A percentile compares a stretch with the other conserved stretches of the same genome.
phyloP scores from a whole-genome alignment of 176 grass and related monocot species.

The Bothriochloa decipiens region DNA sequence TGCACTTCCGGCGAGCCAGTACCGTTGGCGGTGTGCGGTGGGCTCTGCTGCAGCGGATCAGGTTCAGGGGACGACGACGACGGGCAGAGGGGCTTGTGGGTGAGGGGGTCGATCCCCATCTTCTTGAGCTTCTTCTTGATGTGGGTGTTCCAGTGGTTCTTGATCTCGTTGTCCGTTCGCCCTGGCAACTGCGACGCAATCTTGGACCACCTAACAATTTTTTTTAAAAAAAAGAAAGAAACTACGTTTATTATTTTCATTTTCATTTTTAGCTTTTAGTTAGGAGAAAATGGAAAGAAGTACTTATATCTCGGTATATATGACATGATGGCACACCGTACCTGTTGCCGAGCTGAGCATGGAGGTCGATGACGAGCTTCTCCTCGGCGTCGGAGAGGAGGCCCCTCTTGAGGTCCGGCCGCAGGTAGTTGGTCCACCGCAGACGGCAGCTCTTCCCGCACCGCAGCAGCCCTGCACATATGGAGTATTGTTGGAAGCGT shows the following conservation, averaged over 20 bases:
- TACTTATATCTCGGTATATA: too few relatives aligned
- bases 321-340: too few relatives aligned
- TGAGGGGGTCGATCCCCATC: slow-evolving; percentile 79
- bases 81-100: slow-evolving; percentile 56
- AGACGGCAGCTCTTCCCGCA: slow-evolving; percentile 96
- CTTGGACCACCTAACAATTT: slow-evolving; percentile 63
- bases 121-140: slow-evolving; percentile 89
- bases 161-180: slow-evolving; percentile 84
- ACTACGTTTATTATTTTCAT: too few relatives aligned
- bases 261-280: too few relatives aligned
- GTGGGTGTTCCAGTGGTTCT: slow-evolving; percentile 93
- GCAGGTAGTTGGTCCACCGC: slow-evolving; percentile 94
- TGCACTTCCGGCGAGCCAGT: neutral
- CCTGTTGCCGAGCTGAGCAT: slow-evolving; percentile 69
- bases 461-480: slow-evolving; percentile 62
- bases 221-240: too few relatives aligned
- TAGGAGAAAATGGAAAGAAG: too few relatives aligned
- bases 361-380: slow-evolving; percentile 60
- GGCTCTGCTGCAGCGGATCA: neutral
- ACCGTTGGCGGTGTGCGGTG: neutral
- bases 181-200: slow-evolving; percentile 63
- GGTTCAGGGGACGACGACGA: neutral
- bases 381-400: slow-evolving; percentile 63
- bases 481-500: too few relatives aligned
- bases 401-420: slow-evolving; percentile 82